A percentile compares a stretch with the other conserved stretches of the same genome.
Conservation (phyloP, 2,329 filamentous ascomycete species). For the Fusarium compactum region DNA sequence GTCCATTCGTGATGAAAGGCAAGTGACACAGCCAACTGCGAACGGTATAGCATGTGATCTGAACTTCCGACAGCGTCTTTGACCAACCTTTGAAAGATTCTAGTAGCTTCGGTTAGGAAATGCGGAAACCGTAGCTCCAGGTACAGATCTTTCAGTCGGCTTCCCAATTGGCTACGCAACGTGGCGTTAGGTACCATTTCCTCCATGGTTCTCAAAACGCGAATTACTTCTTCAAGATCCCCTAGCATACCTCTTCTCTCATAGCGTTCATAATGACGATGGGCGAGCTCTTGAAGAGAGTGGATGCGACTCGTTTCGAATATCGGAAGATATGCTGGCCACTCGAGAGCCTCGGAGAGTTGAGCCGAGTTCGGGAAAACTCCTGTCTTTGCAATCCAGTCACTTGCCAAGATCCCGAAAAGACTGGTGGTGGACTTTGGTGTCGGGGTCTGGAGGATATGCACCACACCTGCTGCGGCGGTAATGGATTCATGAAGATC, state of each 20-base stretch:
- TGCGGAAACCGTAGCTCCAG: background rate
- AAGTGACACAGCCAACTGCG: background rate
- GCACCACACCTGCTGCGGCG: background rate
- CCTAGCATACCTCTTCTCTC: background rate
- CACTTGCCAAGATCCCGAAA: background rate
- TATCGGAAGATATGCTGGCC: background rate
- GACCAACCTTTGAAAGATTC: background rate
- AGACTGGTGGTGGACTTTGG: background rate
- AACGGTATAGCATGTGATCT: fast-evolving
- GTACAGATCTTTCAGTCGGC: fast-evolving
- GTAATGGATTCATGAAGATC: background rate
- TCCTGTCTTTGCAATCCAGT: background rate
- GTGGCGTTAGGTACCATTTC: background rate
- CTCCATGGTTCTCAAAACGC: background rate
- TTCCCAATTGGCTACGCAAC: background rate
- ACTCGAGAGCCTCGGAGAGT: background rate
- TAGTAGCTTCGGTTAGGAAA: background rate
- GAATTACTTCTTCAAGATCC: background rate
- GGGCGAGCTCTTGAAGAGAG: background rate
- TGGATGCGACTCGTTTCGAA: background rate
- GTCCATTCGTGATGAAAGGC: background rate
- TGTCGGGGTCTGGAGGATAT: background rate
- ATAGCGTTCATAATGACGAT: background rate
- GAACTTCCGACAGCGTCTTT: fast-evolving
- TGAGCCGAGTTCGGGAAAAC: background rate